A percentile compares a stretch with the other conserved stretches of the same genome.
phyloP scores from a whole-genome alignment of 2,329 filamentous ascomycete genomes.

The Niveomyces coronatus region DNA sequence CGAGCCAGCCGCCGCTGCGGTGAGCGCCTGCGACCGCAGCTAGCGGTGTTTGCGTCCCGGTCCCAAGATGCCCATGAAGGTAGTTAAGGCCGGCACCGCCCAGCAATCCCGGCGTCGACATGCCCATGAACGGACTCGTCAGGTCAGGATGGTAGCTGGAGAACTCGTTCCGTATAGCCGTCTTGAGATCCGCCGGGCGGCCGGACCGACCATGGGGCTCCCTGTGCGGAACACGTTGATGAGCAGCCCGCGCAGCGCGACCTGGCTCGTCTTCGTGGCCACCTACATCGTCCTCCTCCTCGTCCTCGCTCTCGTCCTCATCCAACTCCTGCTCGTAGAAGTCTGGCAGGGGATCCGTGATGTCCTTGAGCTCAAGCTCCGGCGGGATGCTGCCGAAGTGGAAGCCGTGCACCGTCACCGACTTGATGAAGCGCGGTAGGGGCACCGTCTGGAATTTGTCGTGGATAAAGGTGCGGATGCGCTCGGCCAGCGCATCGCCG shows the following conservation, averaged over 20 bases:
- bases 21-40: conserved; percentile 66
- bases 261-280: conserved; percentile 23
- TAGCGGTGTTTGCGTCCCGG: conserved; percentile 68
- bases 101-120: conserved; percentile 52
- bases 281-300: conserved; percentile 1
- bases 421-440: conserved; percentile 91
- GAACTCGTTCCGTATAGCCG: conserved; percentile 24
- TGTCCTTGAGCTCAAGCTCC: conserved; percentile 86
- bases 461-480: conserved; percentile 88
- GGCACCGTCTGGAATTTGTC: conserved; percentile 88
- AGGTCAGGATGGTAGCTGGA: conserved; percentile 29
- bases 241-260: too few species aligned
- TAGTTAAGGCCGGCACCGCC: conserved; percentile 72
- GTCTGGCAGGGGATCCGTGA: conserved; percentile 88
- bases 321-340: conserved; percentile 82
- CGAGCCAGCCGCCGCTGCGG: conserved; percentile 27
- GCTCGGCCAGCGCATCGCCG: conserved; percentile 71
- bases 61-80: conserved; percentile 69
- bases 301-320: conserved; percentile 34
- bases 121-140: conserved; percentile 47
- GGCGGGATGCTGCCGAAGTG: conserved; percentile 79
- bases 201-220: too few species aligned
- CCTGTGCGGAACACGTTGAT: too few species aligned
- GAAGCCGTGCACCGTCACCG: conserved; percentile 88
- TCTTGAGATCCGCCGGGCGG: conserved; percentile 20